phyloP scores from a whole-genome alignment of 2,329 filamentous ascomycete species.

The Neonectria neomacrospora region DNA sequence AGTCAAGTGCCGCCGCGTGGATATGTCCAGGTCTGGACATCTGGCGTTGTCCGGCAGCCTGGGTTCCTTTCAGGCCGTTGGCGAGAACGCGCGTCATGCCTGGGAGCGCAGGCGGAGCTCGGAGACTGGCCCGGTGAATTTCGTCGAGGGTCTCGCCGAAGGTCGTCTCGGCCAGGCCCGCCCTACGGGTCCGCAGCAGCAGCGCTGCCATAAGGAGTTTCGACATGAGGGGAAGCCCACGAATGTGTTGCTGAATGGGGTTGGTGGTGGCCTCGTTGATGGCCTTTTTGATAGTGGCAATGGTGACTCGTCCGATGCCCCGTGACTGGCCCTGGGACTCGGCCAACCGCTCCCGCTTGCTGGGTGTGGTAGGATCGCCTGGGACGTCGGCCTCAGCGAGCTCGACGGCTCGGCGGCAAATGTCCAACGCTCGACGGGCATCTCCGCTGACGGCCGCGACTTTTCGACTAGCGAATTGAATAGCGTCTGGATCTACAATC shows the following conservation, averaged over 20 bases:
- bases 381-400: constrained; percentile 81
- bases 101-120: constrained; percentile 49
- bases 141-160: constrained; percentile 93
- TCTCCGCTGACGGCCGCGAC: constrained; percentile 97
- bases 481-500: constrained; percentile 90
- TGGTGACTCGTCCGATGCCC: constrained; percentile 75
- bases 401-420: constrained; percentile 94
- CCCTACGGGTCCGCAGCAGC: constrained; percentile 80
- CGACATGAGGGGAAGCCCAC: constrained; percentile 80
- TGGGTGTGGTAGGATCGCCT: constrained; percentile 68
- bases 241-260: constrained; percentile 89
- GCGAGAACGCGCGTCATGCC: constrained; percentile 52
- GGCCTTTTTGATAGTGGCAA: constrained; percentile 90
- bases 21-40: constrained; percentile 57
- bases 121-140: constrained; percentile 53
- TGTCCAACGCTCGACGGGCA: constrained; percentile 90
- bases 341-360: constrained; percentile 57
- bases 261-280: constrained; percentile 96
- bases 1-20: constrained; percentile 79
- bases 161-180: constrained; percentile 86
- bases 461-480: constrained; percentile 96
- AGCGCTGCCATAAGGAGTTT: constrained; percentile 90
- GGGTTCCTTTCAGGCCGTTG: constrained; percentile 44
- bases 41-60: constrained; percentile 43
- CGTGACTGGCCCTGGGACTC: constrained; percentile 43